phyloP scores from a whole-genome alignment of 768 basidiomycete species.

The Chiua virens region DNA sequence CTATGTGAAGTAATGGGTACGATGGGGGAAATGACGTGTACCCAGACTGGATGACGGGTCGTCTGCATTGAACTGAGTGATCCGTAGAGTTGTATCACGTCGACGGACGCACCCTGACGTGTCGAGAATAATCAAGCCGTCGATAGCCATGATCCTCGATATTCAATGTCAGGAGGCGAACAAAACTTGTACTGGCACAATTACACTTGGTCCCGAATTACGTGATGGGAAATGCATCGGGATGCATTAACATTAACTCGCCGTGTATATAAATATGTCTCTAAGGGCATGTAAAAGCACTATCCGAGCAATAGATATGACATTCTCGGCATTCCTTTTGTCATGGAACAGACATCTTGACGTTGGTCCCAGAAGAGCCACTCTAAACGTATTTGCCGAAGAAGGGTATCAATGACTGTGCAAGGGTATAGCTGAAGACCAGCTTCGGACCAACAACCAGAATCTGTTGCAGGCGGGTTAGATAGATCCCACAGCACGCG shows the following conservation, averaged over 20 bases:
- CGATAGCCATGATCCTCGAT: conserved; percentile 75
- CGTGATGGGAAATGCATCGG: background rate
- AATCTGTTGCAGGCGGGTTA: conserved; percentile 51
- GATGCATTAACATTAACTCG: conserved; percentile 1
- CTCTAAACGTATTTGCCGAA: conserved; percentile 81
- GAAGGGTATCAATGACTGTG: conserved; percentile 91
- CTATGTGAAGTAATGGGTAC: conserved; percentile 84
- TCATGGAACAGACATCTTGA: conserved; percentile 1
- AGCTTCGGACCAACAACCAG: conserved; percentile 97
- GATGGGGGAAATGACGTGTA: conserved; percentile 76
- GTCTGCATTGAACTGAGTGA: conserved; percentile 36
- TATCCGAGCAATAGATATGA: background rate
- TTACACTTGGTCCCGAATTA: too few relatives aligned
- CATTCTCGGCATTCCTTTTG: background rate
- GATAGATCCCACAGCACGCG: background rate
- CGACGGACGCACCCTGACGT: conserved; percentile 57
- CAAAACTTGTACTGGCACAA: too few relatives aligned
- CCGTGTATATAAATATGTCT: conserved; percentile 9
- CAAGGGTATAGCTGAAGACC: conserved; percentile 97
- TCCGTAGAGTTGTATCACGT: background rate
- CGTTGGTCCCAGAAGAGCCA: background rate
- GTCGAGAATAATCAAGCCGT: conserved; percentile 81
- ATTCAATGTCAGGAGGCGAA: background rate
- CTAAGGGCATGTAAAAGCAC: conserved; percentile 2
- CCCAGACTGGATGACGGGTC: conserved; percentile 87